Evolutionary conservation across 345 rosid genomes (phyloP).

Genomic region (Psidium friedrichsthalianum): DNA sequence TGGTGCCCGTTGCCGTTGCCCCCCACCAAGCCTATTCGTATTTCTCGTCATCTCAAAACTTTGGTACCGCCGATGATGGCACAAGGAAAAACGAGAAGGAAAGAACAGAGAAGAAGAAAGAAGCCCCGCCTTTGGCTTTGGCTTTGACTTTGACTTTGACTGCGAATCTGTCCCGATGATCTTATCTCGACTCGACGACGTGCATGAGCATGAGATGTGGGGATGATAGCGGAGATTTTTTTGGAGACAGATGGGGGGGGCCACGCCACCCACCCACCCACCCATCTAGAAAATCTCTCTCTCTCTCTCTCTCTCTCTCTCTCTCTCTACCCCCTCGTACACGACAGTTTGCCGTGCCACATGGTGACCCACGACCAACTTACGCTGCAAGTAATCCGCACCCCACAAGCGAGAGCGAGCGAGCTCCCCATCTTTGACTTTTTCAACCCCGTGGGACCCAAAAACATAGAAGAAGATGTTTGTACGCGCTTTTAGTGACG

Average conservation of each 20-base stretch:
- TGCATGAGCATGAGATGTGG: too few relatives aligned
- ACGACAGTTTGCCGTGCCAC: background rate
- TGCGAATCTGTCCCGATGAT: too few relatives aligned
- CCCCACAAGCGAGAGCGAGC: background rate
- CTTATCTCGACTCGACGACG: too few relatives aligned
- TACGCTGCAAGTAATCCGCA: background rate
- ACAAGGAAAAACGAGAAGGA: too few relatives aligned
- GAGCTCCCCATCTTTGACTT: background rate
- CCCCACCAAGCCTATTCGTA: background rate
- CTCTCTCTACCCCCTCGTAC: background rate
- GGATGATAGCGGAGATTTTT: too few relatives aligned
- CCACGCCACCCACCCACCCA: background rate
- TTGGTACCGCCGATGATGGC: background rate
- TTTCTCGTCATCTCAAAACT: background rate
- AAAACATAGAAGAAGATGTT: background rate
- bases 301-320: background rate
- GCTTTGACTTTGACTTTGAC: too few relatives aligned
- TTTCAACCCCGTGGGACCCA: background rate
- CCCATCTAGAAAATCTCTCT: background rate
- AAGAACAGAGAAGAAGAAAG: too few relatives aligned
- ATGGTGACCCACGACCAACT: background rate
- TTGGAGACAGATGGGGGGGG: background rate
- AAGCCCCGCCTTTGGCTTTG: too few relatives aligned
- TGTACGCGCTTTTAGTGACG: background rate
- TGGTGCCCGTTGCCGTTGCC: too few relatives aligned